These are phyloP conservation scores for Asclepias syriaca DNA, from an alignment of 257 asterid species.

Conservation along the genomic window DNA sequence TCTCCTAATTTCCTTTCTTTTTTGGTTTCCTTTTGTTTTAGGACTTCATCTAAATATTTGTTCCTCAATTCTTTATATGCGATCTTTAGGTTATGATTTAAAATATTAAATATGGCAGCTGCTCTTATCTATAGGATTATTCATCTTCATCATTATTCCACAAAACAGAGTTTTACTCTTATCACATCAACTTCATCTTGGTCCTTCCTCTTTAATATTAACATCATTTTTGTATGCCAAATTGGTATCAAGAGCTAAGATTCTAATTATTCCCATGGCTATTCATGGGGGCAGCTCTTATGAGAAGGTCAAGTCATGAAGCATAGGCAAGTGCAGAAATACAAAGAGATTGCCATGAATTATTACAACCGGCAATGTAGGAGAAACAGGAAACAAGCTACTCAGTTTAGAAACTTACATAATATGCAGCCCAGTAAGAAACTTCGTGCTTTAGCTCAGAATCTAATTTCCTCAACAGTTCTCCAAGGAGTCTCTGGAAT, in stretches of 20 bases:
- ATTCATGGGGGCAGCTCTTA: too few relatives aligned
- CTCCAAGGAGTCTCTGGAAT: conserved; percentile 80
- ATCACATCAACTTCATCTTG: background rate
- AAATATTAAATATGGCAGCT: too few relatives aligned
- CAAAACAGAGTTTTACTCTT: background rate
- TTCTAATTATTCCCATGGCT: background rate
- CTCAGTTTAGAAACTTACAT: conserved; percentile 48
- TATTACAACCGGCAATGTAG: background rate
- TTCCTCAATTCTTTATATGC: too few relatives aligned
- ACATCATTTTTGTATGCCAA: background rate
- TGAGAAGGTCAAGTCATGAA: too few relatives aligned
- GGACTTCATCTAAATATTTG: too few relatives aligned
- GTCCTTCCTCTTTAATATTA: background rate
- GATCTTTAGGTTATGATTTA: too few relatives aligned
- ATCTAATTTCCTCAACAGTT: conserved; percentile 84
- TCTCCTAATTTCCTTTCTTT: too few relatives aligned
- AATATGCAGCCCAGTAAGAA: conserved; percentile 92
- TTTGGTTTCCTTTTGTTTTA: too few relatives aligned
- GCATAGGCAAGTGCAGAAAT: too few relatives aligned
- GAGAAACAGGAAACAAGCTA: background rate
- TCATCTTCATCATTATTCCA: too few relatives aligned
- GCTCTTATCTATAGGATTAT: too few relatives aligned
- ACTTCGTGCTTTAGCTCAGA: conserved; percentile 89
- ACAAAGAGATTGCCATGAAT: too few relatives aligned
- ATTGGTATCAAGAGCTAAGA: background rate